A percentile compares a stretch with the other conserved stretches of the same genome.
Conservation (phyloP, 768 basidiomycete genomes). For the Pleurotus platypus region DNA sequence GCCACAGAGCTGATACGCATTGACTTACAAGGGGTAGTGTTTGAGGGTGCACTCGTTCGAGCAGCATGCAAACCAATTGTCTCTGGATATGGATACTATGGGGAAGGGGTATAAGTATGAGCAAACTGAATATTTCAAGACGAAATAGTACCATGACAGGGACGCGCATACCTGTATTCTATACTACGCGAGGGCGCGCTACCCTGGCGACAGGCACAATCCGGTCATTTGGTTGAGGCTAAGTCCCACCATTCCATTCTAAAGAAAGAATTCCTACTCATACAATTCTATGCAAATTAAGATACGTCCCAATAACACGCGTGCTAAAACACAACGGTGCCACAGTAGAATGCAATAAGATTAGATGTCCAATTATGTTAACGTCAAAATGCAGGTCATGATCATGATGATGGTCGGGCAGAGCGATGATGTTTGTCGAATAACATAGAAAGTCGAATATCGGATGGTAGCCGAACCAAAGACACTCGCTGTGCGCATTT, state of each 20-base stretch:
- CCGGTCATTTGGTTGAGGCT: not conserved
- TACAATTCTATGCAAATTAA: not conserved
- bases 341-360: not conserved
- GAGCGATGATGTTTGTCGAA: conserved; percentile 18
- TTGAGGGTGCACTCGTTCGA: not conserved
- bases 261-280: not conserved
- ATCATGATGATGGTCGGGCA: not conserved
- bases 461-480: conserved; percentile 67
- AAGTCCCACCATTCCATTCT: not conserved
- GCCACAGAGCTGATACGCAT: not conserved
- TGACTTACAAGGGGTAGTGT: too few species aligned
- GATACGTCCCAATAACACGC: not conserved
- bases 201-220: conserved; percentile 5
- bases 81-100: too few species aligned
- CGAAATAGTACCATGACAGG: not conserved
- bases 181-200: not conserved
- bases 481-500: conserved; percentile 84
- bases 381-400: not conserved
- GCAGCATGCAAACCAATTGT: not conserved
- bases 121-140: too few species aligned
- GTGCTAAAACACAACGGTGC: too few species aligned
- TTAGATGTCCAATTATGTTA: conserved; percentile 1
- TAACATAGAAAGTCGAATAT: conserved; percentile 31
- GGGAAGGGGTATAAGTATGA: too few species aligned
- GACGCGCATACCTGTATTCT: not conserved